Evolutionary conservation across 352 stramenopile species (phyloP).

Genomic region (Pythium oligandrum): DNA sequence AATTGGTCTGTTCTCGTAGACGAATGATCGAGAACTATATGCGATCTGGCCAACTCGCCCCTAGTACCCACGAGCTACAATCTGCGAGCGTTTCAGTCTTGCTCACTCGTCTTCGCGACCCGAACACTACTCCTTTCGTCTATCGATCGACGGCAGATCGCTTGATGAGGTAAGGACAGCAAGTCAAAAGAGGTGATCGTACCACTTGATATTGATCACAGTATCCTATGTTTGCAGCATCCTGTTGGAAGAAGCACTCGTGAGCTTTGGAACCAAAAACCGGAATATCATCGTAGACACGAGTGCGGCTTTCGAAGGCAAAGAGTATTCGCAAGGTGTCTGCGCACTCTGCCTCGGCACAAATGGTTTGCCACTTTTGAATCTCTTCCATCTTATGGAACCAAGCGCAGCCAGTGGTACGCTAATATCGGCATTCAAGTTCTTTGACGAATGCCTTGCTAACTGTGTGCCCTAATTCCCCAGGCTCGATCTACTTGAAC

Average conservation of each 20-base stretch:
- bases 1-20: neutral
- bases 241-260: conserved; percentile 50
- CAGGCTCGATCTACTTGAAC: no score
- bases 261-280: conserved; percentile 21
- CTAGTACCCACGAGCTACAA: conserved; percentile 32
- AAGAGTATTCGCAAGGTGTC: neutral
- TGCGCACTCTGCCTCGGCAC: neutral
- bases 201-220: neutral
- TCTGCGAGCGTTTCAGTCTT: conserved; percentile 1
- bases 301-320: neutral
- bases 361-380: neutral
- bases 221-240: conserved; percentile 30
- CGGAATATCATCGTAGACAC: conserved; percentile 25
- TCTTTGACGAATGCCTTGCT: no score
- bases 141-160: neutral
- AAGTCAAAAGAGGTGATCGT: neutral
- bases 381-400: neutral
- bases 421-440: no score
- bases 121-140: neutral
- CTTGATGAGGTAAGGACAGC: conserved; percentile 4
- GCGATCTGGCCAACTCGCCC: conserved; percentile 9
- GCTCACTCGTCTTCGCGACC: neutral
- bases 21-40: conserved; percentile 13
- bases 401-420: neutral
- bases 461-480: no score